These are phyloP conservation scores for Fusarium poae DNA, from an alignment of 2,329 filamentous ascomycete genomes.

Conservation along the genomic window DNA sequence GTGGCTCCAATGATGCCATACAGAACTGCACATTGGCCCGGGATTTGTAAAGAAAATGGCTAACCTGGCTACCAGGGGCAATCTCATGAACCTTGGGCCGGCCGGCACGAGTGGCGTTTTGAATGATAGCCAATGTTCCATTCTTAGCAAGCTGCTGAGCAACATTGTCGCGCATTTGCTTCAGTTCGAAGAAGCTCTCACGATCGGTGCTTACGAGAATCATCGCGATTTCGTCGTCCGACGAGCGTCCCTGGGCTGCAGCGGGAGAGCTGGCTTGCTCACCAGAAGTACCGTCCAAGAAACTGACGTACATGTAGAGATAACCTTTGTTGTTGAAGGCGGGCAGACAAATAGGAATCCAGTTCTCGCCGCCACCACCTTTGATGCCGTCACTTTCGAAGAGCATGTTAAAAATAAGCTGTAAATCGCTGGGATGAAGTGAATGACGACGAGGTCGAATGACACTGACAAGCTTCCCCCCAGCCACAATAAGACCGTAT, in stretches of 20 bases:
- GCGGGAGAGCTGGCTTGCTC: slow-evolving; percentile 58
- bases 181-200: slow-evolving; percentile 91
- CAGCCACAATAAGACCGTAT: slow-evolving; percentile 93
- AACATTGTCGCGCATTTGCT: slow-evolving; percentile 76
- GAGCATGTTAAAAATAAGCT: slow-evolving; percentile 99
- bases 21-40: slow-evolving; percentile 94
- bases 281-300: slow-evolving; percentile 74
- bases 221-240: slow-evolving; percentile 86
- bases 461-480: slow-evolving; percentile 92
- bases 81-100: slow-evolving; percentile 81
- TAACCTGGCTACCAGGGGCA: slow-evolving; percentile 81
- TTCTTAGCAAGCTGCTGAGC: slow-evolving; percentile 79
- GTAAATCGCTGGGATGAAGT: slow-evolving; percentile 92
- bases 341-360: slow-evolving; percentile 95
- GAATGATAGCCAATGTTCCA: slow-evolving; percentile 80
- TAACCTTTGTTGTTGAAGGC: slow-evolving; percentile 98
- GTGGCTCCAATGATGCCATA: slow-evolving; percentile 83
- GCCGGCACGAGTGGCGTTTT: slow-evolving; percentile 75
- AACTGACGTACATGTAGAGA: slow-evolving; percentile 99
- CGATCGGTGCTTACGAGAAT: slow-evolving; percentile 93
- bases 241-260: slow-evolving; percentile 73
- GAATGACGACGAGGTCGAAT: slow-evolving; percentile 95
- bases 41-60: slow-evolving; percentile 97
- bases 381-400: slow-evolving; percentile 95
- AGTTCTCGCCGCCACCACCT: slow-evolving; percentile 91